Evolutionary conservation across 345 rosid species (phyloP), one percentile per base, ranked within the genome.

Genomic region (Raphanus raphanistrum): DNA sequence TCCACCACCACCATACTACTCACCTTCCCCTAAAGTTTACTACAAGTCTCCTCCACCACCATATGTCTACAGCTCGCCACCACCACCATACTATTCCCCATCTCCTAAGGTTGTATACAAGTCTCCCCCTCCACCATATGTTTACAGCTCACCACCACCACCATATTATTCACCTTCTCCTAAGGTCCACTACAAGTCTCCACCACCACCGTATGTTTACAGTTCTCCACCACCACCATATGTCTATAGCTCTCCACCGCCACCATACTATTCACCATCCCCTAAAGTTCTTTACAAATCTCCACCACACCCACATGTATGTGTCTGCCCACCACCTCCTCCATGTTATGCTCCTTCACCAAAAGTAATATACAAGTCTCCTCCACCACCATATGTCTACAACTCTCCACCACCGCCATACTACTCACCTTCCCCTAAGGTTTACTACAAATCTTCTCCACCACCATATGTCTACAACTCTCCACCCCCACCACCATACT

Each of bases 171-270:
- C 76, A 0, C 68, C 76, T 0, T 63, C 76, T 0, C 69, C 76
- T 16, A 63, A 73, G 31, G 62, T 63, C 0, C 6, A 31, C 0
- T 73, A 73, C 50, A 73, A 73, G 2, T 73, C 70, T 48, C 70
- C 76, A 6, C 76, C 76, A 2, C 70, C 70, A 63, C 62, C 69
- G 0, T 73, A 73, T 12, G 76, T 73, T 0, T 73, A 73, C 48
- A 73, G n/a, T 0, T 73, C 76, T 0, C 69, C 69, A 29, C 69
- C 76, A 16, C 76, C 76, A 31, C 70, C 76, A 31, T 63, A 63
- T 12, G 76, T 73, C 0, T 73, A 73, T 33, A 73, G n/a, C 0
- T 73, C 76, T 0, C 69, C 69, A 29, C 69, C 76, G 16, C 76
- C 76, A 31, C 70, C 76, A 31, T 63, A 63, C 1, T 17, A 73